A percentile compares a stretch with the other conserved stretches of the same genome.
Evolutionary conservation across 139 green algal species (phyloP).

Genomic region (Yamagishiella unicocca): DNA sequence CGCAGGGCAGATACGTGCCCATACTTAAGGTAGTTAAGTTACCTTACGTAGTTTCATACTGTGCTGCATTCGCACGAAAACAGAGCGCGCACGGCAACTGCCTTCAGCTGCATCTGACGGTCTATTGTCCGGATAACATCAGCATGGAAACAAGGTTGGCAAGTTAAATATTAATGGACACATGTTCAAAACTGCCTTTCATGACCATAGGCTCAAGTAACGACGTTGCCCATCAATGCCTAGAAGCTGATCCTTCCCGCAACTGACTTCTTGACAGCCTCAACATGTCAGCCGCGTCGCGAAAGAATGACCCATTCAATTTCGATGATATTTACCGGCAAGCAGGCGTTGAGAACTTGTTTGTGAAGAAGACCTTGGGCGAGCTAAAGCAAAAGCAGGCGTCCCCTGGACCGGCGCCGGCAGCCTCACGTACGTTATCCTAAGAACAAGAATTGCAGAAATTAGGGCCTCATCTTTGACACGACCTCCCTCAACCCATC

Average conservation of each 20-base stretch:
- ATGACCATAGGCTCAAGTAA: too few species aligned
- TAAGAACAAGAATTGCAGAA: not conserved
- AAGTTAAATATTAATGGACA: too few species aligned
- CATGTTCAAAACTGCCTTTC: too few species aligned
- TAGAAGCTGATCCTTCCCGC: not conserved
- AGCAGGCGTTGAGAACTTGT: conserved; percentile 53
- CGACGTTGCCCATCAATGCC: too few species aligned
- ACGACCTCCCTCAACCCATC: not conserved
- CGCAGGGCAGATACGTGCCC: too few species aligned
- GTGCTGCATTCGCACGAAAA: too few species aligned
- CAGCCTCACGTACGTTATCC: not conserved
- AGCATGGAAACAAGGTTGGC: too few species aligned
- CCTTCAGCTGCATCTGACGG: too few species aligned
- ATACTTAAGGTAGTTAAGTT: too few species aligned
- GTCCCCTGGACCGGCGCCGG: not conserved
- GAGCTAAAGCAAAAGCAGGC: conserved; percentile 51
- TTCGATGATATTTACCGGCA: conserved; percentile 62
- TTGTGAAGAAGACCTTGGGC: conserved; percentile 60
- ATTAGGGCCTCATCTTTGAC: not conserved
- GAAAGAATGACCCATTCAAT: conserved; percentile 52
- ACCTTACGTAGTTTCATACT: too few species aligned
- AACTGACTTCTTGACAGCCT: not conserved
- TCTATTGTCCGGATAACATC: too few species aligned
- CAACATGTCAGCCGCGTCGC: not conserved
- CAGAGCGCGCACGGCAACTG: too few species aligned